Evolutionary conservation across 441 rosid species (phyloP).

Genomic region (California macrophylla): DNA sequence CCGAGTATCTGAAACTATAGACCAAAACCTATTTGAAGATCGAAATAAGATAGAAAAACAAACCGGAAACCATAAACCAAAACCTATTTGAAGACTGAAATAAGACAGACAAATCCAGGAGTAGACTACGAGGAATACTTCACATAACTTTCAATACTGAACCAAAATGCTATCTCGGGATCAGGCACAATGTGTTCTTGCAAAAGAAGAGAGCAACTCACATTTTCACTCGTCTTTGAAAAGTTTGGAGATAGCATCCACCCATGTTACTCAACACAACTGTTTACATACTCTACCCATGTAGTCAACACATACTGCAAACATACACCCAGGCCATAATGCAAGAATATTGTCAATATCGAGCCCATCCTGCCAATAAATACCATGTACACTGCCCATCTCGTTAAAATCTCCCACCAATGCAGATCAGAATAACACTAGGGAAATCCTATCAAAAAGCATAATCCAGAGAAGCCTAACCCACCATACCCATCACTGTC

Average conservation of each 20-base stretch:
- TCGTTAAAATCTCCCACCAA: not conserved
- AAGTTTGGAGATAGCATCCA: not conserved
- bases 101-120: not conserved
- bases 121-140: not conserved
- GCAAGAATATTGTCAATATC: not conserved
- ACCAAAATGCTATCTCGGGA: not conserved
- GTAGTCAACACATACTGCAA: not conserved
- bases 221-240: too few relatives aligned
- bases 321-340: not conserved
- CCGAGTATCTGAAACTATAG: constrained; percentile 18
- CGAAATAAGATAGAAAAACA: not conserved
- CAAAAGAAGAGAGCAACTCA: not conserved
- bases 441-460: too few relatives aligned
- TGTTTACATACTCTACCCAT: not conserved
- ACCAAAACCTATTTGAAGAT: not conserved
- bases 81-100: not conserved
- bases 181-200: not conserved
- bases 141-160: too few relatives aligned
- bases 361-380: not conserved
- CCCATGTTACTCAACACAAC: not conserved
- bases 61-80: not conserved
- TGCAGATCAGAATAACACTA: too few relatives aligned
- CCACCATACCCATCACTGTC: constrained; percentile 25
- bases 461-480: constrained; percentile 1
- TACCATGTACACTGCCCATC: not conserved